Evolutionary conservation across 257 asterid genomes (phyloP).

Genomic region (Rubia yunnanensis): DNA sequence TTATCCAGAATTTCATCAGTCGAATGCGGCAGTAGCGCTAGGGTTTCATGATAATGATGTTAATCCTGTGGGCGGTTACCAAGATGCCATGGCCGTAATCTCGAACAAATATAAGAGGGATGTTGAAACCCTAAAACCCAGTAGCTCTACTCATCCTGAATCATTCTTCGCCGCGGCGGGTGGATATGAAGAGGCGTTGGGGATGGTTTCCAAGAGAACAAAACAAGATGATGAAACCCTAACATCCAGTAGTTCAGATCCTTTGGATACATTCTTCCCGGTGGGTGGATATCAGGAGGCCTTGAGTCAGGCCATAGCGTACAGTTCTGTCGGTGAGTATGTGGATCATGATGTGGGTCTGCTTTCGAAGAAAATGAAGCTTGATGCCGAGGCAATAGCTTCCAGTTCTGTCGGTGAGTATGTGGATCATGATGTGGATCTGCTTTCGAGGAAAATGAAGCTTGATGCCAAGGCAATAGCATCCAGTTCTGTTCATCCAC

Average conservation of each 20-base stretch:
- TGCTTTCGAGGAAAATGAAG: neutral
- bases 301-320: neutral
- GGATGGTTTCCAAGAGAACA: neutral
- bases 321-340: too few species aligned
- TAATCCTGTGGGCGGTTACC: neutral
- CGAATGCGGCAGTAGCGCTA: neutral
- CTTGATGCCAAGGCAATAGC: neutral
- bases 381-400: neutral
- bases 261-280: neutral
- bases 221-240: neutral
- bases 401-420: too few species aligned
- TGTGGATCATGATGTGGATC: neutral
- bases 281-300: neutral
- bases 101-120: too few species aligned
- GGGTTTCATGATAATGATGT: neutral
- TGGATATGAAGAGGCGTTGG: neutral
- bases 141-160: neutral
- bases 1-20: neutral
- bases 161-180: neutral
- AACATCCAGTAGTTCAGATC: neutral
- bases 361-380: neutral
- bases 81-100: neutral
- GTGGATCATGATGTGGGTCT: neutral
- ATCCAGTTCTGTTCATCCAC: neutral
- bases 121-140: neutral